Base-by-base conservation (phyloP, 352 stramenopile species). In the Phytophthora pinifolia region DNA sequence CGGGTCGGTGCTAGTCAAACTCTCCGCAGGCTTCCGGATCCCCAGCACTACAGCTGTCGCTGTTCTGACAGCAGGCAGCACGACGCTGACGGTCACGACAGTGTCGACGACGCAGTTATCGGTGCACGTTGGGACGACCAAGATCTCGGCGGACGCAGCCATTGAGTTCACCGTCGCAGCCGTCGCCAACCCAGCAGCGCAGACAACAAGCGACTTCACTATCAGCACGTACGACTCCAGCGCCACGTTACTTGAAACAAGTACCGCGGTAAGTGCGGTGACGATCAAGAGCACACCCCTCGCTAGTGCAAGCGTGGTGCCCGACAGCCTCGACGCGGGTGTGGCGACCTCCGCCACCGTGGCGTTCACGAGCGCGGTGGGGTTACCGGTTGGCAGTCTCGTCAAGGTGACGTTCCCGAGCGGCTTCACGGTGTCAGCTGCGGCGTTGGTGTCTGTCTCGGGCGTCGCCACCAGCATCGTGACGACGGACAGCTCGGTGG, bases 401-500 rank as follows among this genome's bases (percentile, higher is more conserved):
- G 45, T 78, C 10, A 38, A 41, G 14, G 41, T 75, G 9, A 59
- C 53, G 29, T 70, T 75, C 18, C 69, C 69, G 25, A 61, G 37
- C 37, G 65, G 50, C 15, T 67, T 75, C 29, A 17, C 13, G 4
- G 48, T 76, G 41, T 33, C 41, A 32, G 38, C 38, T 7, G 62
- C 53, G 7, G n/a, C 51, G 4, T 12, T 67, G 9, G 54, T 36
- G 3, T 54, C 42, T 3, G 8, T 74, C 73, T 13, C 59, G 51
- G 9, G 55, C 54, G 10, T 86, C 84, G 6, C 22, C 22, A 27
- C 2, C 48, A 22, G 38, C 6, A 3, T 86, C 36, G 44, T 29
- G 38, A 79, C 70, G 34, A 59, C 51, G 33, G 73, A 86, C 47
- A 70, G 56, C 43, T 57, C 50, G 4, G 61, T 53, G 9, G 73